These are phyloP conservation scores for Candida khao-thaluensis DNA, from an alignment of 805 yeast species.

Conservation along the genomic window DNA sequence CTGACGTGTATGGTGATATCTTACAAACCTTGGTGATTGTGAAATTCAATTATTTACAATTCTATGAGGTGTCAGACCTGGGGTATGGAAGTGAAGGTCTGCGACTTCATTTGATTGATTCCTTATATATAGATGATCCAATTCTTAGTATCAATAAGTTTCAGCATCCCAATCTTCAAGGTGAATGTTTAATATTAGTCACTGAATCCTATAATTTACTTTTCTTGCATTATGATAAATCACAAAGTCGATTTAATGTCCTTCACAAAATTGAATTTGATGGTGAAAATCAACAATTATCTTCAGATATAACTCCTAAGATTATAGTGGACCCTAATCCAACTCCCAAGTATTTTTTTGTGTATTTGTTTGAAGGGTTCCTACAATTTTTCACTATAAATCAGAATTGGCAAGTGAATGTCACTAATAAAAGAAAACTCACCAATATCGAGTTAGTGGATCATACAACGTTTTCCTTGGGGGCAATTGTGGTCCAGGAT, in stretches of 20 bases:
- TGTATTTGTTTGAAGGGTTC: slow-evolving; percentile 22
- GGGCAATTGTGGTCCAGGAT: slow-evolving; percentile 14
- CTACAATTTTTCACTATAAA: slow-evolving; percentile 16
- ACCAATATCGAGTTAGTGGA: slow-evolving; percentile 13
- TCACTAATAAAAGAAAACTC: slow-evolving; percentile 10
- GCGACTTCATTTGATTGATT: slow-evolving; percentile 13
- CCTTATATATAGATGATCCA: slow-evolving; percentile 16
- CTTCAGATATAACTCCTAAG: slow-evolving; percentile 22
- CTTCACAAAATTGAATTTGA: slow-evolving; percentile 15
- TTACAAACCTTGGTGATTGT: slow-evolving; percentile 14
- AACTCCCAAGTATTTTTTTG: slow-evolving; percentile 16
- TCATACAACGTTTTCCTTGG: slow-evolving; percentile 12
- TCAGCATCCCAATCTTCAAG: slow-evolving; percentile 9
- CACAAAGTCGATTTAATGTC: slow-evolving; percentile 9
- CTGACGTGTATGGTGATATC: slow-evolving; percentile 9
- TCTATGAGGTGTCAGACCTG: slow-evolving; percentile 9
- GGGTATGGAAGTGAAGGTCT: neutral
- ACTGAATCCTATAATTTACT: slow-evolving; percentile 15
- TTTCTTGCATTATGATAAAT: slow-evolving; percentile 13
- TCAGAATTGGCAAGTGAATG: slow-evolving; percentile 12
- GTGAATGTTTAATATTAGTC: slow-evolving; percentile 17
- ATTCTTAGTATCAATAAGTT: slow-evolving; percentile 15
- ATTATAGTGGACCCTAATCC: slow-evolving; percentile 16
- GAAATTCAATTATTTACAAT: slow-evolving; percentile 17
- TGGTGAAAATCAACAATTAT: slow-evolving; percentile 23